phyloP scores from a whole-genome alignment of 345 rosid species.

The Citrus cavaleriei region DNA sequence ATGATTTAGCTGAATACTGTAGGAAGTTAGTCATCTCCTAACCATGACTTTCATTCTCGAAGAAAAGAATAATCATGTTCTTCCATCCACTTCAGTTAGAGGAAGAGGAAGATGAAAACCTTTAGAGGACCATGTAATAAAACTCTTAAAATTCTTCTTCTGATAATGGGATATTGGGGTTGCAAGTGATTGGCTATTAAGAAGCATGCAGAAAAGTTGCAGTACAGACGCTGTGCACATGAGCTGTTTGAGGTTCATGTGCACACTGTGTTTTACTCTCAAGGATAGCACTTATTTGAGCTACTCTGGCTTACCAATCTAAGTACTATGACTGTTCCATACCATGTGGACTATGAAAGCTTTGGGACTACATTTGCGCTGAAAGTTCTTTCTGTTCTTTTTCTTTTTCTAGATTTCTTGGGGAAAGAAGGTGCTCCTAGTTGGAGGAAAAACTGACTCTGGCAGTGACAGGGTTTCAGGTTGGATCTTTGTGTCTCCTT shows the following conservation, averaged over 20 bases:
- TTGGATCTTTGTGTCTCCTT: conserved; percentile 17
- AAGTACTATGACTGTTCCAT: neutral
- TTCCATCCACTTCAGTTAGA: neutral
- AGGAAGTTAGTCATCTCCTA: neutral
- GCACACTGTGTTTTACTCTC: neutral
- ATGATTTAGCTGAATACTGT: neutral
- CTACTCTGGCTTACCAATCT: neutral
- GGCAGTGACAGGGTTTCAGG: conserved; percentile 82
- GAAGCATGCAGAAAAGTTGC: neutral
- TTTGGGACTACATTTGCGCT: conserved; percentile 2
- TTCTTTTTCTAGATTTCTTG: conserved; percentile 65
- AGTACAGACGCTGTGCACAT: neutral
- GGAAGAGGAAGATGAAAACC: neutral
- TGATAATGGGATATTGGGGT: neutral
- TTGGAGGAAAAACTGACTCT: conserved; percentile 96
- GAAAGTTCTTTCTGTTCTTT: conserved; percentile 13
- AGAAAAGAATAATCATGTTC: neutral
- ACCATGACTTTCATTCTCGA: neutral
- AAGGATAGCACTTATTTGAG: neutral
- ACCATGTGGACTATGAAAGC: neutral
- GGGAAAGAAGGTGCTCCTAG: conserved; percentile 83
- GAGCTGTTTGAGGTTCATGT: neutral
- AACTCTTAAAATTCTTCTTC: neutral
- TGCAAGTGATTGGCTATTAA: neutral
- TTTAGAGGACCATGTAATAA: neutral